Evolutionary conservation across 768 basidiomycete genomes (phyloP), one percentile per base, ranked within the genome.

Genomic region (Podaxis sp.): DNA sequence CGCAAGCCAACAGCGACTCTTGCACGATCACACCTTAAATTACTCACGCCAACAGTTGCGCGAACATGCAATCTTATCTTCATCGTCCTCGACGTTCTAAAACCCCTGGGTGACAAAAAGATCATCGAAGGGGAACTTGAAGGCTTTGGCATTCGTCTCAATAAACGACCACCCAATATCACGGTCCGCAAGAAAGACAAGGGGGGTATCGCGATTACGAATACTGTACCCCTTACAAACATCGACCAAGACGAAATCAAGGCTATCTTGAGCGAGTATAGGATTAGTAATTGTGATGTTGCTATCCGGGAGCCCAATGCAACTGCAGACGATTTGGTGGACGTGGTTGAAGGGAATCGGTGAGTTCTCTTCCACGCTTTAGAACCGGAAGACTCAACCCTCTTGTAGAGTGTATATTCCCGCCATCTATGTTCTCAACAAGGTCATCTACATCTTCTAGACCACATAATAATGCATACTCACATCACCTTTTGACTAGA

Each of bases 51-150:
- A 48, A 49, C 77, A 93, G 97, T 99, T 67, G 96, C 97, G 7
- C 88, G 97, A 64, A 99, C 97, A 44, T 99, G 97, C 75, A 94
- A 98, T 74, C 87, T 99, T 38, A 98, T 99, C 64, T 99, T 99
- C 76, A 99, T 99, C 74, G 92, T 99, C 30, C 86, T 99, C 54
- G 97, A 99, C 70, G 97, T 99, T 28, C 85, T 97, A 38, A 99
- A 99, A 77, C 97, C 97, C n/a, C 85, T 99, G 17, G 92, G 90
- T 26, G 96, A 99, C 80, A 95, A 97, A 71, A 90, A 84, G 62
- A 78, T 97, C 69, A 93, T 99, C 62, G 95, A 98, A 76, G 70
- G 81, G 37, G 97, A 99, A 74, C 78, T 99, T 64, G 97, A 99
- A 81, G 95, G 95, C n/a, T 99, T 99, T 70, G 97, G 96, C 10